phyloP scores from a whole-genome alignment of 2,329 filamentous ascomycete genomes.

The Apiospora saccharicola region DNA sequence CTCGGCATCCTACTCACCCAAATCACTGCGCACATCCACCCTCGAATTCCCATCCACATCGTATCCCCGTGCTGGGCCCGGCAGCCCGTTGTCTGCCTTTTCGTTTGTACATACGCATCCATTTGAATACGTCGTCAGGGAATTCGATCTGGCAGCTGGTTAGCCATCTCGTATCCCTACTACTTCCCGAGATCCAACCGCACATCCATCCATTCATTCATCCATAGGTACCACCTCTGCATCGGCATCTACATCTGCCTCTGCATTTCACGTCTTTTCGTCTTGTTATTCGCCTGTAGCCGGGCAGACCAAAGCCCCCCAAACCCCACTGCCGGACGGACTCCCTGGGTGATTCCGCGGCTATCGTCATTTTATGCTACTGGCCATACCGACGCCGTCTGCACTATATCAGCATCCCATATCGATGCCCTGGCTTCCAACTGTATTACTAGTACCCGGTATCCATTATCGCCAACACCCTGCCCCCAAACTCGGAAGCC shows the following conservation, averaged over 20 bases:
- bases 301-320: neutral
- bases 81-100: neutral
- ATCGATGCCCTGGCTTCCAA: neutral
- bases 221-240: neutral
- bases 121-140: neutral
- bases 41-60: neutral
- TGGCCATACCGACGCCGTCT: neutral
- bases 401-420: neutral
- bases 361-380: conserved; percentile 11
- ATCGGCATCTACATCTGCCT: too few species aligned
- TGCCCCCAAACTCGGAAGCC: neutral
- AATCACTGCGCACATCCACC: neutral
- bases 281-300: neutral
- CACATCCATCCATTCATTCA: neutral
- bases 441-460: neutral
- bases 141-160: conserved; percentile 5
- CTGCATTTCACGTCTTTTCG: too few species aligned
- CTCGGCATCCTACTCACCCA: too few species aligned
- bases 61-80: neutral
- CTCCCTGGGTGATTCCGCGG: conserved; percentile 5
- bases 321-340: neutral
- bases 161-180: neutral
- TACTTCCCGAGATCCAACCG: neutral
- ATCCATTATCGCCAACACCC: neutral
- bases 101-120: neutral